phyloP scores from a whole-genome alignment of 345 rosid species.

The Dipteronia sinensis region DNA sequence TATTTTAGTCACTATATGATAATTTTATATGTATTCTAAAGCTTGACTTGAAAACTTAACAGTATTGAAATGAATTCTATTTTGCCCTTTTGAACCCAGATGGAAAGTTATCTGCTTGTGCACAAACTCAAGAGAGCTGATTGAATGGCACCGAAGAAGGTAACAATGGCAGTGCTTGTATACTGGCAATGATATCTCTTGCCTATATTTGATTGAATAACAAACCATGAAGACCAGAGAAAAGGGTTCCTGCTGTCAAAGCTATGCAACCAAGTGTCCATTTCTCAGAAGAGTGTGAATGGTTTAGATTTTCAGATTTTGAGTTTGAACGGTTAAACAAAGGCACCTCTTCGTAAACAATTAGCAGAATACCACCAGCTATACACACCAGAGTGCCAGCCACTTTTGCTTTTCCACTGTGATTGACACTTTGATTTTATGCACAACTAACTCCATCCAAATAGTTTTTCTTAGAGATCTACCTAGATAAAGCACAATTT shows the following conservation, averaged over 20 bases:
- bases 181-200: constrained; percentile 56
- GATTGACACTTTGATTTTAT: too few species aligned
- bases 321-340: constrained; percentile 33
- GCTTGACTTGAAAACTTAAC: constrained; percentile 1
- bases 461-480: too few species aligned
- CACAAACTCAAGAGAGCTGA: constrained; percentile 44
- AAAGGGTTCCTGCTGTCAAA: constrained; percentile 41
- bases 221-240: constrained; percentile 70
- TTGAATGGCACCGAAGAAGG: constrained; percentile 65
- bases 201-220: constrained; percentile 51
- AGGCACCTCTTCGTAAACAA: constrained; percentile 48
- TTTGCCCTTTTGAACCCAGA: constrained; percentile 49
- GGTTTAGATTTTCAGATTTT: constrained; percentile 8
- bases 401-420: constrained; percentile 48
- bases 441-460: too few species aligned
- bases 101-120: constrained; percentile 41
- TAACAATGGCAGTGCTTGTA: constrained; percentile 63
- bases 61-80: constrained; percentile 38
- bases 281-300: constrained; percentile 21
- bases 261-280: constrained; percentile 56
- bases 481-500: too few species aligned
- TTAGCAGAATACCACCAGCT: constrained; percentile 45
- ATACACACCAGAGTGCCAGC: constrained; percentile 44
- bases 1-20: neutral
- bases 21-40: neutral